Percentiles rank a stretch among this genome's conserved stretches.
phyloP scores from a whole-genome alignment of 371 early-diverging fungal genomes.

The Mucor saturninus region DNA sequence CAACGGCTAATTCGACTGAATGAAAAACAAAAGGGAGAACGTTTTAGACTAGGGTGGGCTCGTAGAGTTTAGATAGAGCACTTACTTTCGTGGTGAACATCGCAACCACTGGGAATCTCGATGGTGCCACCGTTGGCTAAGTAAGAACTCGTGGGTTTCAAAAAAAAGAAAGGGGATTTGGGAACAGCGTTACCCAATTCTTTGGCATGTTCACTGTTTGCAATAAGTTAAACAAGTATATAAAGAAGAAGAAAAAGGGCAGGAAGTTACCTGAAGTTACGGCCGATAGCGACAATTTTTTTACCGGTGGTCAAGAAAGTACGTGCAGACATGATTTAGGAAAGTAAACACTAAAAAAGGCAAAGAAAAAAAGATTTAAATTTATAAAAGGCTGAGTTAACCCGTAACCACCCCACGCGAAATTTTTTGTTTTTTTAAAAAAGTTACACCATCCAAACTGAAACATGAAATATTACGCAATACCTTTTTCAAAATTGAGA shows the following conservation, averaged over 20 bases:
- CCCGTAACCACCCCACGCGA: too few relatives aligned
- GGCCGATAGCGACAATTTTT: slow-evolving; percentile 92
- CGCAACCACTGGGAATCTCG: slow-evolving; percentile 79
- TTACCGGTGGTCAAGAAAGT: slow-evolving; percentile 71
- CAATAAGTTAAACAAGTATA: too few relatives aligned
- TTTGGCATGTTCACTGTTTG: slow-evolving; percentile 82
- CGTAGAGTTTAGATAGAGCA: neutral
- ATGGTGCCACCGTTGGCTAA: slow-evolving; percentile 73
- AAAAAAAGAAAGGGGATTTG: slow-evolving; percentile 87
- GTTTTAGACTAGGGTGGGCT: neutral
- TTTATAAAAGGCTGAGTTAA: neutral
- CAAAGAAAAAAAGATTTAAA: neutral
- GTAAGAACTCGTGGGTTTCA: slow-evolving; percentile 93
- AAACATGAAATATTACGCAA: too few relatives aligned
- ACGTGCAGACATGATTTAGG: slow-evolving; percentile 39
- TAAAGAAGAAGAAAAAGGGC: too few relatives aligned
- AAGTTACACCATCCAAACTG: too few relatives aligned
- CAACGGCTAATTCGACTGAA: slow-evolving; percentile 89
- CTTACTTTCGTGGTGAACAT: slow-evolving; percentile 89
- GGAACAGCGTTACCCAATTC: slow-evolving; percentile 93
- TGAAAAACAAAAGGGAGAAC: neutral
- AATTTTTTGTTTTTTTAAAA: too few relatives aligned
- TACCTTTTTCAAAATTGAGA: too few relatives aligned
- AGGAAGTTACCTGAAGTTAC: slow-evolving; percentile 72
- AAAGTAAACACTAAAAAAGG: slow-evolving; percentile 5